phyloP scores from a whole-genome alignment of 345 rosid genomes.

The Streptanthus diversifolius region DNA sequence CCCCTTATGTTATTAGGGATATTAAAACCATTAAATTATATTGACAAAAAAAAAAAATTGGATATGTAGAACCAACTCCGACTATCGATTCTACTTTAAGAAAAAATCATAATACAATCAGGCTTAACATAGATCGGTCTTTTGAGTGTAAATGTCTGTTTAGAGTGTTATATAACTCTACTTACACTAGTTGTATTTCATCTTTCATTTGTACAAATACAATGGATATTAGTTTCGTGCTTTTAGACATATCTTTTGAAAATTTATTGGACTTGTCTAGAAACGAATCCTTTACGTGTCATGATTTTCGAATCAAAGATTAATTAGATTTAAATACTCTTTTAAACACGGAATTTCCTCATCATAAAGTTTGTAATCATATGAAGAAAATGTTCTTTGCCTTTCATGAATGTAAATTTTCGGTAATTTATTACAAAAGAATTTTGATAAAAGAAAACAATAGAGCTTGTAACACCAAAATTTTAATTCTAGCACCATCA shows the following conservation, averaged over 20 bases:
- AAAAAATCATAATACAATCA: not conserved
- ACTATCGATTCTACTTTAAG: not conserved
- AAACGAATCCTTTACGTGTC: conserved; percentile 14
- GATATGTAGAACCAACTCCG: not conserved
- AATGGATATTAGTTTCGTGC: not conserved
- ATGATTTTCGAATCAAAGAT: not conserved
- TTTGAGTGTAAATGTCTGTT: not conserved
- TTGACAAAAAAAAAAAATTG: too few species aligned
- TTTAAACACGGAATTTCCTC: not conserved
- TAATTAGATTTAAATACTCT: not conserved
- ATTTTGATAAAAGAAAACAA: not conserved
- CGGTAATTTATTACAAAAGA: not conserved
- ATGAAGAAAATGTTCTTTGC: not conserved
- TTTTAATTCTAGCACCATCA: not conserved
- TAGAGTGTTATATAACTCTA: not conserved
- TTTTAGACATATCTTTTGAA: not conserved
- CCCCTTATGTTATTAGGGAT: too few species aligned
- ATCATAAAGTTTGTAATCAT: not conserved
- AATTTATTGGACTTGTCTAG: conserved; percentile 1
- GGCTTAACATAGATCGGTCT: not conserved
- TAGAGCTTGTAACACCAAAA: not conserved
- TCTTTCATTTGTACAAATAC: not conserved
- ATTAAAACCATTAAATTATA: too few species aligned
- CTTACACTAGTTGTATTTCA: not conserved
- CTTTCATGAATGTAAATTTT: not conserved